A percentile compares a stretch with the other conserved stretches of the same genome.
Evolutionary conservation across 2,329 filamentous ascomycete species (phyloP).

Genomic region (Ophiostoma perfectum): DNA sequence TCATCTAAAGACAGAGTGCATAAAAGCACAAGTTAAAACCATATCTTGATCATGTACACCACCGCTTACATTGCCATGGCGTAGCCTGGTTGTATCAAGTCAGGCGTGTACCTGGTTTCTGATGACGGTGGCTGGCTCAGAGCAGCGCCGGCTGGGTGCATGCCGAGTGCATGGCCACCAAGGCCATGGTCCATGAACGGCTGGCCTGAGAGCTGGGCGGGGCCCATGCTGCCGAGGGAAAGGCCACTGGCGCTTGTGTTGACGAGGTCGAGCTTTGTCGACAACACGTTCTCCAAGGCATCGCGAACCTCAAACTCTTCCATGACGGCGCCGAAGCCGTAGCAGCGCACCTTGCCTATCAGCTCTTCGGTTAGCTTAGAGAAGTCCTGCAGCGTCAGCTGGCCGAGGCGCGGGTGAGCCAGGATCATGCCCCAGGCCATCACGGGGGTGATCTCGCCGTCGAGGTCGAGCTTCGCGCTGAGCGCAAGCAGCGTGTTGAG

Average conservation of each 20-base stretch:
- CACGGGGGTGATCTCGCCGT: constrained; percentile 88
- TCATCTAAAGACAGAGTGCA: background rate
- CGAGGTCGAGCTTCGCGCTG: constrained; percentile 73
- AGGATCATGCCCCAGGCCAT: constrained; percentile 88
- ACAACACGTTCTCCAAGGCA: constrained; percentile 66
- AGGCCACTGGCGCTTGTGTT: background rate
- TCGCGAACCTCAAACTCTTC: constrained; percentile 68
- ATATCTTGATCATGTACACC: background rate
- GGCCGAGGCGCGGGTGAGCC: constrained; percentile 61
- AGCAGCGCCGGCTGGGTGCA: background rate
- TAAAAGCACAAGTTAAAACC: background rate
- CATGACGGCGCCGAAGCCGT: constrained; percentile 67
- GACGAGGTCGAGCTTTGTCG: constrained; percentile 46
- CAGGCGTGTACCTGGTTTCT: background rate
- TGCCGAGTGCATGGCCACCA: background rate
- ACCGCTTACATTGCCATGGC: constrained; percentile 9
- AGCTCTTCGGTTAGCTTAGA: constrained; percentile 67
- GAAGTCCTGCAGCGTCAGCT: constrained; percentile 65
- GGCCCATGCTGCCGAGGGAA: background rate
- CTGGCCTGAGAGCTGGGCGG: background rate
- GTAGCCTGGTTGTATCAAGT: constrained; percentile 11
- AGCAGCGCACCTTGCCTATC: constrained; percentile 77
- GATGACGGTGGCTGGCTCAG: background rate
- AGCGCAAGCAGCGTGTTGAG: constrained; percentile 77
- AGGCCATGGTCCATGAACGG: background rate